Conservation (phyloP, 2,329 filamentous ascomycete species). For the Trichoderma sp. region DNA sequence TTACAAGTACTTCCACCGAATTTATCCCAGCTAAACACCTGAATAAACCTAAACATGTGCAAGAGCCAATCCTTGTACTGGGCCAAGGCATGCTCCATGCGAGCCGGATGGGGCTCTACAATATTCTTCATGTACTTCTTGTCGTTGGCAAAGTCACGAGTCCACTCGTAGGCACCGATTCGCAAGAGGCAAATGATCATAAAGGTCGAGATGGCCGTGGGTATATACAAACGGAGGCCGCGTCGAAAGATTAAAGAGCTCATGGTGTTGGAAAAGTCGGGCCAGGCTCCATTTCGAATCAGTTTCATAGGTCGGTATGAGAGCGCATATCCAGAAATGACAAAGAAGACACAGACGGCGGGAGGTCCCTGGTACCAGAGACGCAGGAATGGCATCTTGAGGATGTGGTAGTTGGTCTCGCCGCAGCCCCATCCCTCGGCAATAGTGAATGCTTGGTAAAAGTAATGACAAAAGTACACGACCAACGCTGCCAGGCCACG, state of each 20-base stretch:
- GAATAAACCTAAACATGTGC: slow-evolving; percentile 53
- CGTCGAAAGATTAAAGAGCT: slow-evolving; percentile 55
- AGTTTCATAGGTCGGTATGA: slow-evolving; percentile 55
- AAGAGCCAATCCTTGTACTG: slow-evolving; percentile 51
- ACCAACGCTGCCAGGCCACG: slow-evolving; percentile 57
- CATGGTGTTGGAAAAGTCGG: slow-evolving; percentile 48
- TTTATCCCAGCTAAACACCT: slow-evolving; percentile 53
- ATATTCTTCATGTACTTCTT: slow-evolving; percentile 49
- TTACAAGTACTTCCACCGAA: slow-evolving; percentile 50
- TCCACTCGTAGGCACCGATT: slow-evolving; percentile 51
- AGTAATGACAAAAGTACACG: slow-evolving; percentile 60
- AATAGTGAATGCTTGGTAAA: slow-evolving; percentile 55
- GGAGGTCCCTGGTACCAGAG: slow-evolving; percentile 58
- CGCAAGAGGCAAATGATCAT: slow-evolving; percentile 48
- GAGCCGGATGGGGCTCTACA: slow-evolving; percentile 49
- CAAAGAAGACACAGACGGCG: slow-evolving; percentile 63
- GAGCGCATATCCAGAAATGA: slow-evolving; percentile 63
- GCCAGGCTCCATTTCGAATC: slow-evolving; percentile 40
- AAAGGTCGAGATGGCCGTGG: slow-evolving; percentile 53
- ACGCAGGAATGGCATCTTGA: slow-evolving; percentile 57
- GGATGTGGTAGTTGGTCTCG: slow-evolving; percentile 47
- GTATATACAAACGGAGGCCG: slow-evolving; percentile 54
- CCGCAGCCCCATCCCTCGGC: slow-evolving; percentile 52
- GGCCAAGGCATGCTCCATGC: slow-evolving; percentile 40
- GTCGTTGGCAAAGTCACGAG: slow-evolving; percentile 49